Evolutionary conservation across 176 grass and related monocot species (phyloP).

Genomic region (Tillandsia fasciculata): DNA sequence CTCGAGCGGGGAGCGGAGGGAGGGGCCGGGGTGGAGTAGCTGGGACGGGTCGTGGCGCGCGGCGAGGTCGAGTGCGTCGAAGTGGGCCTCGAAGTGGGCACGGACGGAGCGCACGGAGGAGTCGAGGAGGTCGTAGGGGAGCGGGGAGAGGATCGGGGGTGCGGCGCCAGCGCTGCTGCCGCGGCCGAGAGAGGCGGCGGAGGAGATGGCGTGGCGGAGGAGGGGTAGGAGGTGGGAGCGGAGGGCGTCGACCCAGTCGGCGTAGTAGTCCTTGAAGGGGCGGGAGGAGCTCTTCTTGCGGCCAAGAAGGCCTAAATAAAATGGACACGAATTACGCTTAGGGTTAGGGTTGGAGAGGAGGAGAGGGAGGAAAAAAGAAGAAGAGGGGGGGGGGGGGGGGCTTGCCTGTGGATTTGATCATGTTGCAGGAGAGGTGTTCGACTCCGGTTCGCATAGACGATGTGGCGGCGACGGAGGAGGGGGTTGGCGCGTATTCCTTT

Average conservation of each 20-base stretch:
- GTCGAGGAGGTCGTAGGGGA: conserved; percentile 32
- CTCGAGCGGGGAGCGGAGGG: conserved; percentile 48
- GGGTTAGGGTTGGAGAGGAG: neutral
- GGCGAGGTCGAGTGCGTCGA: conserved; percentile 44
- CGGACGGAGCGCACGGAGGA: conserved; percentile 32
- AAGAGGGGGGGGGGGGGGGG: neutral
- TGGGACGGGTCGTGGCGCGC: conserved; percentile 41
- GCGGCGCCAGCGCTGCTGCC: conserved; percentile 5
- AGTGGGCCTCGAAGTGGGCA: conserved; percentile 52
- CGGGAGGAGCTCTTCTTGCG: neutral
- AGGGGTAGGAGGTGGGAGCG: conserved; percentile 47
- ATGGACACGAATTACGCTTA: neutral
- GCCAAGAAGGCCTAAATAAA: neutral
- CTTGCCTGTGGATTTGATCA: neutral
- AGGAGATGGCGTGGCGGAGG: conserved; percentile 42
- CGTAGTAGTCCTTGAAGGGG: conserved; percentile 35
- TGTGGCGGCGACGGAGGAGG: neutral
- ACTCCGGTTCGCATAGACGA: neutral
- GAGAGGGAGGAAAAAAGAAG: neutral
- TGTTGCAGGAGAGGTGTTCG: neutral
- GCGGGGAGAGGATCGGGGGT: conserved; percentile 10
- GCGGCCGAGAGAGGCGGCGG: conserved; percentile 15
- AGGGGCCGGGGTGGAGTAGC: conserved; percentile 24
- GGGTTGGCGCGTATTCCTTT: too few species aligned
- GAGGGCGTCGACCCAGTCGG: conserved; percentile 43